Percentiles rank a stretch among this genome's conserved stretches.
Conservation (phyloP, 257 asterid genomes). For the Nicotiana attenuata region DNA sequence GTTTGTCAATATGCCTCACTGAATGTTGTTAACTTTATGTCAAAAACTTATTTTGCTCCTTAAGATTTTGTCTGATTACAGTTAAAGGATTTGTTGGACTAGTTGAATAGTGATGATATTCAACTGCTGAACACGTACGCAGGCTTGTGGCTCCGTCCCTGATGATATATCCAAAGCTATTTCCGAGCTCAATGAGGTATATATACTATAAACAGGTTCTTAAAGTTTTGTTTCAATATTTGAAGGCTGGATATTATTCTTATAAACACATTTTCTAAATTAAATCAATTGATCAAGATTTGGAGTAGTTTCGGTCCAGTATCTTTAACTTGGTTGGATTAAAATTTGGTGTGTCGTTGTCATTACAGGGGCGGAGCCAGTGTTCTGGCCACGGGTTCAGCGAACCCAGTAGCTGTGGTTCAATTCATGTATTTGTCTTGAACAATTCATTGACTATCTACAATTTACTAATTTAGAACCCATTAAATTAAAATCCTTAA, state of each 20-base stretch:
- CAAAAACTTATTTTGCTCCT: background rate
- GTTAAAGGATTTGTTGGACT: background rate
- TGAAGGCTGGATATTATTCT: background rate
- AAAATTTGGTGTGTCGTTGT: background rate
- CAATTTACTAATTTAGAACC: too few relatives aligned
- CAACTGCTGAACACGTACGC: slow-evolving; percentile 10
- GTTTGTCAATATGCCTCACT: background rate
- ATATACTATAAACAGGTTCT: background rate
- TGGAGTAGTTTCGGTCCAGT: too few relatives aligned
- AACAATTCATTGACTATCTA: too few relatives aligned
- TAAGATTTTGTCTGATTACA: background rate
- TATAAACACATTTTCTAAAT: background rate
- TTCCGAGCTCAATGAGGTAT: slow-evolving; percentile 58
- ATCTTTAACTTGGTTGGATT: too few relatives aligned
- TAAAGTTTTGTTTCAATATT: background rate
- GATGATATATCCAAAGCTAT: slow-evolving; percentile 47
- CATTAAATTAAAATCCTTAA: too few relatives aligned
- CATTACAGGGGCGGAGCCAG: too few relatives aligned
- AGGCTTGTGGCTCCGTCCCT: slow-evolving; percentile 7
- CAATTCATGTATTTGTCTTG: too few relatives aligned
- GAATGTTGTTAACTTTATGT: background rate
- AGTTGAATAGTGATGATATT: slow-evolving; percentile 33
- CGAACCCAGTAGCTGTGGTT: too few relatives aligned
- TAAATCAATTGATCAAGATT: background rate
- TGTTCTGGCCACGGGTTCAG: too few relatives aligned